These are phyloP conservation scores for Agaricales sp. DNA, from an alignment of 1,284 basidiomycete genomes.

Conservation along the genomic window DNA sequence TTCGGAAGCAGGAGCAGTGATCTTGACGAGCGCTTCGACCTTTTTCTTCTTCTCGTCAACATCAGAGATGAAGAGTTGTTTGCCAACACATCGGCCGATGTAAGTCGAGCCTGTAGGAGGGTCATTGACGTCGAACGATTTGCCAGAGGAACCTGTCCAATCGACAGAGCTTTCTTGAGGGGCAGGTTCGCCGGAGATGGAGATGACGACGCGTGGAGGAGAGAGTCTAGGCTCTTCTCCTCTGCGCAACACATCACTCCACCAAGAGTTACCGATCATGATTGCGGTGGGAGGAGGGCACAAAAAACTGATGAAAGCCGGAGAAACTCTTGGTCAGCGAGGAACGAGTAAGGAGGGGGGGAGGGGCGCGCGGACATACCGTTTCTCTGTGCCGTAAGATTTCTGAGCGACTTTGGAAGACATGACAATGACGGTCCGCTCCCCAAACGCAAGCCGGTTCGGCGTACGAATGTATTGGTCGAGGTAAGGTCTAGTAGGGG, in stretches of 20 bases:
- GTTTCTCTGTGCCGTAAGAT: conserved; percentile 92
- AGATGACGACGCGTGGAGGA: conserved; percentile 79
- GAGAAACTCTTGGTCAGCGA: conserved; percentile 1
- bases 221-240: conserved; percentile 67
- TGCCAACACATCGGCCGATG: conserved; percentile 82
- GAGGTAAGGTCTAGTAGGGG: conserved; percentile 52
- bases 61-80: conserved; percentile 85
- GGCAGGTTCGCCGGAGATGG: conserved; percentile 82
- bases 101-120: conserved; percentile 72
- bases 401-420: conserved; percentile 96
- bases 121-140: conserved; percentile 73
- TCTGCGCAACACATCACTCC: conserved; percentile 64
- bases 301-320: conserved; percentile 50
- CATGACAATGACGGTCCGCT: conserved; percentile 92
- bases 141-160: conserved; percentile 76
- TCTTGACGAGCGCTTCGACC: conserved; percentile 83
- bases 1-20: conserved; percentile 74
- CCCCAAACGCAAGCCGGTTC: conserved; percentile 85
- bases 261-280: conserved; percentile 93
- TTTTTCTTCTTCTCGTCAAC: conserved; percentile 88
- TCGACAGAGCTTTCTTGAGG: conserved; percentile 78
- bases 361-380: conserved; percentile 42
- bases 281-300: conserved; percentile 94
- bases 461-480: conserved; percentile 78
- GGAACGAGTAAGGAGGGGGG: too few relatives aligned